Evolutionary conservation across 495 filamentous ascomycete species (phyloP), one percentile per base, ranked within the genome.

Genomic region (Lindgomyces ingoldianus): DNA sequence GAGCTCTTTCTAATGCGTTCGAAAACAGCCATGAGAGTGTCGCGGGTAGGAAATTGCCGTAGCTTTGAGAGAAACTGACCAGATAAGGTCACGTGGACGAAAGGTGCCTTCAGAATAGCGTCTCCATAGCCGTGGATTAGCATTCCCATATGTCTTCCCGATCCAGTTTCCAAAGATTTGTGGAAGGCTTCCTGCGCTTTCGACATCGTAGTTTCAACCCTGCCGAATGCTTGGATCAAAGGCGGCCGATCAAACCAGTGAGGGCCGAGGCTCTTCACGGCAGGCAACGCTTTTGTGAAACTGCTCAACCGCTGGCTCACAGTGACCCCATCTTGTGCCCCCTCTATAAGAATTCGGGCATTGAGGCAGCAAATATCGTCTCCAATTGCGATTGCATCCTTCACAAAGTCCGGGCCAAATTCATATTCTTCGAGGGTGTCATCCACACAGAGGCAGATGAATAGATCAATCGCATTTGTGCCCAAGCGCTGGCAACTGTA

Each of bases 141-240:
- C 25, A 55, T 33, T 6, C 52, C 52, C 26, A 55, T 36, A 16
- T 39, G n/a, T 41, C 30, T 55, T 41, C 27, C 52, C 3, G 26
- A 41, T 9, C 14, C 14, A 41, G 18, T 41, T 19, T 55, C 19
- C n/a, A 55, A 19, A 6, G 29, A 36, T 39, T 33, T 22, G 26
- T 12, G 3, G 29, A 55, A 55, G 3, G 11, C 52, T 39, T 19
- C 10, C 22, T 55, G 52, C 39, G 52, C 52, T 21, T 36, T 6
- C 3, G 10, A 19, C 52, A 55, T 55, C 14, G 22, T 24, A 19
- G n/a, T 4, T 55, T 41, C 52, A 9, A 55, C 11, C 52, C 11
- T 24, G 4, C 4, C 29, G 30, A 36, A 3, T 6, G 26, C 30
- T 6, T 41, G 11, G 11, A 21, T 19, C 3, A 55, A 19, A 29